Conservation (phyloP, 75 land plant species). For the Isoetes taiwanensis region DNA sequence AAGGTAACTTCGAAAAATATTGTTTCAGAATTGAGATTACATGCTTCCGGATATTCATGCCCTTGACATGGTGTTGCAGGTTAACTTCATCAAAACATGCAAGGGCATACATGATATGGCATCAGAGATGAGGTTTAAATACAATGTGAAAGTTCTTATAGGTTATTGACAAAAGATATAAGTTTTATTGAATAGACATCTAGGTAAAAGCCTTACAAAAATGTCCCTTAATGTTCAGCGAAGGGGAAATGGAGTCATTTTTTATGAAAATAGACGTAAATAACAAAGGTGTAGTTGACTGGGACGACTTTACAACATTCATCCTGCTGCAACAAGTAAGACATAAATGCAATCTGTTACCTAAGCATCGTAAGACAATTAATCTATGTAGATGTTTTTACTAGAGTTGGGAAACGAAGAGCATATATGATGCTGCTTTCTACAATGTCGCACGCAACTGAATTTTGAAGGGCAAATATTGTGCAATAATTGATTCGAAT, state of each 20-base stretch:
- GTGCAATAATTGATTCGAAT: no score
- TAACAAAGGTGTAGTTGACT: conserved; percentile 16
- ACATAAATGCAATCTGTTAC: no score
- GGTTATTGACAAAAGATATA: background rate
- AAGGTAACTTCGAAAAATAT: conserved; percentile 3
- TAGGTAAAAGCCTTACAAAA: background rate
- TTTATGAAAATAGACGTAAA: conserved; percentile 30
- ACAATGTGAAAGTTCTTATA: background rate
- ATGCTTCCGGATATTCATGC: background rate
- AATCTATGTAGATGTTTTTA: no score
- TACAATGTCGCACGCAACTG: no score
- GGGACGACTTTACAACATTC: conserved; percentile 27
- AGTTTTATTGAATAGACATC: no score
- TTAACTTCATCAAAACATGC: conserved; percentile 12
- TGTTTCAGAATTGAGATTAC: background rate
- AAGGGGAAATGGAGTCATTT: conserved; percentile 21
- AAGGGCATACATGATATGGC: conserved; percentile 11
- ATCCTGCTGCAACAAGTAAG: conserved; percentile 24
- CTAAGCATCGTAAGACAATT: no score
- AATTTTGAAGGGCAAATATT: no score
- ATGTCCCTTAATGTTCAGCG: conserved; percentile 1
- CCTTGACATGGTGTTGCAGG: conserved; percentile 5
- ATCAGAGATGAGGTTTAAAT: conserved; percentile 18
- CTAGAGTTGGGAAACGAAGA: no score
- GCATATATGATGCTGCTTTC: no score